A percentile compares a stretch with the other conserved stretches of the same genome.
These are phyloP conservation scores for Sphaerulina musiva DNA, from an alignment of 2,329 filamentous ascomycete genomes.

Conservation along the genomic window DNA sequence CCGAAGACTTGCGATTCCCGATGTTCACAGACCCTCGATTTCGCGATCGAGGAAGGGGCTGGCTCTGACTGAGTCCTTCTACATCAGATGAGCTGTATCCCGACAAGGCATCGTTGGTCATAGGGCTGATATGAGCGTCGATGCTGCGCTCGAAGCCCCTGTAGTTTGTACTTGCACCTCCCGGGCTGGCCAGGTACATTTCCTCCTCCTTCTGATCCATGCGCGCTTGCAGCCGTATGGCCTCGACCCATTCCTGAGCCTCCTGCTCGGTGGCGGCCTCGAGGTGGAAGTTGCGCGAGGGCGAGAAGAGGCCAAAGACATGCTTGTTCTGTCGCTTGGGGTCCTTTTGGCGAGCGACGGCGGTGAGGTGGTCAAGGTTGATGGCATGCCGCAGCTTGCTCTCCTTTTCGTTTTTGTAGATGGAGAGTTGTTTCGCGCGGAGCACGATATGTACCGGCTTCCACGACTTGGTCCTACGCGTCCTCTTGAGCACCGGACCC, in stretches of 20 bases:
- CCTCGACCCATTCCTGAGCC: constrained; percentile 76
- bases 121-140: constrained; percentile 22
- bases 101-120: constrained; percentile 18
- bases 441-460: constrained; percentile 84
- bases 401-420: constrained; percentile 89
- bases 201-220: constrained; percentile 87
- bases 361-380: constrained; percentile 80
- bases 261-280: constrained; percentile 68
- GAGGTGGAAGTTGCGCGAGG: constrained; percentile 84
- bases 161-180: constrained; percentile 45
- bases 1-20: constrained; percentile 51
- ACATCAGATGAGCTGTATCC: constrained; percentile 45
- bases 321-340: constrained; percentile 80
- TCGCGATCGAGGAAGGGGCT: constrained; percentile 24
- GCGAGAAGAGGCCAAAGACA: constrained; percentile 87
- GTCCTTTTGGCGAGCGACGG: constrained; percentile 80
- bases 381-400: constrained; percentile 84
- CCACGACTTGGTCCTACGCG: constrained; percentile 94
- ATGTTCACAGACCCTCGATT: constrained; percentile 28
- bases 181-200: constrained; percentile 64
- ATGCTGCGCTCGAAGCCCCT: constrained; percentile 37
- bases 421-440: constrained; percentile 78
- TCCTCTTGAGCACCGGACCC: constrained; percentile 78
- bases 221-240: constrained; percentile 71
- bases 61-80: constrained; percentile 28